These are phyloP conservation scores for Pythium oligandrum DNA, from an alignment of 352 stramenopile genomes.

Conservation along the genomic window DNA sequence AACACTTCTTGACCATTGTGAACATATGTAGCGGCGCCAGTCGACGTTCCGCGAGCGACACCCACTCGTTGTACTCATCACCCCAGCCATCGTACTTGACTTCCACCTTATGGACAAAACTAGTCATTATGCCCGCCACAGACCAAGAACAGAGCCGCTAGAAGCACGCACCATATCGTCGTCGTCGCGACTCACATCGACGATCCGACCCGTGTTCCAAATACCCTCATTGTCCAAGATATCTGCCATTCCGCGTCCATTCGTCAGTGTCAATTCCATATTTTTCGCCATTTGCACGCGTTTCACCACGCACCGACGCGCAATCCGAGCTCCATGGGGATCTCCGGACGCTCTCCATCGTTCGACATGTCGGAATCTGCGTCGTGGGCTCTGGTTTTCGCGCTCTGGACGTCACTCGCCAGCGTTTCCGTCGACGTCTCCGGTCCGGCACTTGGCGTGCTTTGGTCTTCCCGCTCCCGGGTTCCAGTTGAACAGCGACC, in stretches of 20 bases:
- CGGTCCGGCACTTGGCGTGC: no score
- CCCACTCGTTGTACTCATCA: constrained; percentile 80
- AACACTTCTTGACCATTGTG: constrained; percentile 84
- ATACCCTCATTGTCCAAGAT: constrained; percentile 80
- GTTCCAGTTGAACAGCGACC: no score
- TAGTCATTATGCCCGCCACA: neutral
- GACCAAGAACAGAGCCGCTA: constrained; percentile 1
- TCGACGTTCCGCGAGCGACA: constrained; percentile 43
- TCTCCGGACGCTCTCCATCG: constrained; percentile 20
- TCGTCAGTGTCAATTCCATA: neutral
- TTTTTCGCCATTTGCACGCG: neutral
- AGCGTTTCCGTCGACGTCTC: no score
- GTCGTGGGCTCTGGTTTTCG: no score
- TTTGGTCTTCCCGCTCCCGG: no score
- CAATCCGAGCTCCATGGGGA: constrained; percentile 64
- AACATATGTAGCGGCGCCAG: constrained; percentile 75
- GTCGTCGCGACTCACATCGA: constrained; percentile 57
- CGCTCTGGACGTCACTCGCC: no score
- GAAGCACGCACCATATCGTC: constrained; percentile 36
- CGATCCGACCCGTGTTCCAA: constrained; percentile 74
- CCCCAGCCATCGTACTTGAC: constrained; percentile 84
- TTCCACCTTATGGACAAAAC: constrained; percentile 36
- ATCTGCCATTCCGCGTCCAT: constrained; percentile 26
- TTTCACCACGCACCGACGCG: constrained; percentile 47
- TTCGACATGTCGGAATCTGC: constrained; percentile 8